A percentile compares a stretch with the other conserved stretches of the same genome.
phyloP scores from a whole-genome alignment of 1,284 basidiomycete species.

The Vanrija humicola region DNA sequence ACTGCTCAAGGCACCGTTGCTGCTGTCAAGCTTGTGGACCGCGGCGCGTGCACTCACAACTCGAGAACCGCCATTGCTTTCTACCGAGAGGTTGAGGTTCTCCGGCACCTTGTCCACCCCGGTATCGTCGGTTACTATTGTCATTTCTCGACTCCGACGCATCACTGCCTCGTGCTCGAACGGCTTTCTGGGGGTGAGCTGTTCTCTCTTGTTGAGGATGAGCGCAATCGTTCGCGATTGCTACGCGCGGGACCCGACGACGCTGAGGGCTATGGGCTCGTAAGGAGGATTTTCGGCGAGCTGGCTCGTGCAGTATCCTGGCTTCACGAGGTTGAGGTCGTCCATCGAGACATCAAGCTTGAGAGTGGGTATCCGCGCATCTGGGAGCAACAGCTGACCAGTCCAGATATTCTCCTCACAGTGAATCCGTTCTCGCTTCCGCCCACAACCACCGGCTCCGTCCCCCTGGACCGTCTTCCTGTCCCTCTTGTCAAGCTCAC shows the following conservation, averaged over 20 bases:
- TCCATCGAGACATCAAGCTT: slow-evolving; percentile 90
- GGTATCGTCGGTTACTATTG: slow-evolving; percentile 71
- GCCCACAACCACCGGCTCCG: slow-evolving; percentile 35
- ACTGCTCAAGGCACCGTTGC: slow-evolving; percentile 52
- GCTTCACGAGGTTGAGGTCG: slow-evolving; percentile 82
- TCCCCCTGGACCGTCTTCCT: slow-evolving; percentile 50
- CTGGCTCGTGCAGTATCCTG: slow-evolving; percentile 75
- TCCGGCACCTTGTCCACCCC: slow-evolving; percentile 79
- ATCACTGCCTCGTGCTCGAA: slow-evolving; percentile 79
- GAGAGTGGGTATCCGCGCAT: slow-evolving; percentile 63
- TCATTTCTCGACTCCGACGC: slow-evolving; percentile 67
- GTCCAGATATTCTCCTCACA: slow-evolving; percentile 60
- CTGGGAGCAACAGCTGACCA: not conserved
- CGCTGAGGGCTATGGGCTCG: slow-evolving; percentile 48
- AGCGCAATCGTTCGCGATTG: slow-evolving; percentile 55
- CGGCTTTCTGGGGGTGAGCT: slow-evolving; percentile 77
- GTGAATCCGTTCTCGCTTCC: slow-evolving; percentile 49
- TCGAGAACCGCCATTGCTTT: slow-evolving; percentile 77
- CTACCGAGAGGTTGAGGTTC: slow-evolving; percentile 79
- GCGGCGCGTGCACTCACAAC: slow-evolving; percentile 56
- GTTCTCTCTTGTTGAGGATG: slow-evolving; percentile 68
- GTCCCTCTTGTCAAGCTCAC: slow-evolving; percentile 75
- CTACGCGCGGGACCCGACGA: slow-evolving; percentile 19
- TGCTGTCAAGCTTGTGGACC: slow-evolving; percentile 79
- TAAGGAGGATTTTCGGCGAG: slow-evolving; percentile 73